These are phyloP conservation scores for Inga laurina DNA, from an alignment of 306 rosid genomes.

Conservation along the genomic window DNA sequence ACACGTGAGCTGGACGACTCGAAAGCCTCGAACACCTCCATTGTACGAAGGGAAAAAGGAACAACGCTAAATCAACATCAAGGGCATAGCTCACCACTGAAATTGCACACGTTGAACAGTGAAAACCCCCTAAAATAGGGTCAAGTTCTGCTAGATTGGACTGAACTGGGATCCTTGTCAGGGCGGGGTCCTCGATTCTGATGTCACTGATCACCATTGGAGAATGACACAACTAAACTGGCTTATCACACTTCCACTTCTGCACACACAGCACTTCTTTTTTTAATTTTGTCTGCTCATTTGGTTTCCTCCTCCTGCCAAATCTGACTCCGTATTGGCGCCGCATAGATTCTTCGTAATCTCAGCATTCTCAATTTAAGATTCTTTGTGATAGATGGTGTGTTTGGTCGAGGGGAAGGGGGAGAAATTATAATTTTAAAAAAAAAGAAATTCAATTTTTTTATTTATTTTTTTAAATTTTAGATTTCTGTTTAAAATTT, in stretches of 20 bases:
- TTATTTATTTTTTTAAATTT: too few species aligned
- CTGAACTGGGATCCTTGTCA: conserved; percentile 11
- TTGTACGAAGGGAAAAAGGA: neutral
- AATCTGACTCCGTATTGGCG: neutral
- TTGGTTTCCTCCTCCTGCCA: neutral
- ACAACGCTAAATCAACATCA: neutral
- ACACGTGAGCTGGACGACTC: neutral
- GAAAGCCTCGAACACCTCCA: neutral
- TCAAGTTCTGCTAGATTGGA: neutral
- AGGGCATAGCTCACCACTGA: neutral
- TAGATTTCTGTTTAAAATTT: too few species aligned
- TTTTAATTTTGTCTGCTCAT: neutral
- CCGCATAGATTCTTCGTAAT: neutral
- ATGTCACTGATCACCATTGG: neutral
- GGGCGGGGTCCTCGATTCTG: neutral
- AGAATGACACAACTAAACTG: neutral
- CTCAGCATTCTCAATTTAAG: neutral
- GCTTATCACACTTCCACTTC: neutral
- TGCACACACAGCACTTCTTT: neutral
- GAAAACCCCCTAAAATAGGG: neutral
- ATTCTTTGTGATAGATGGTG: neutral
- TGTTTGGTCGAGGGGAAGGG: too few species aligned
- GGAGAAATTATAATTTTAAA: too few species aligned
- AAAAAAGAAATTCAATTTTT: too few species aligned
- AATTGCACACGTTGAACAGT: neutral